Base-by-base conservation (phyloP, 78 protist species). In the Dictyostelium firmibasis region DNA sequence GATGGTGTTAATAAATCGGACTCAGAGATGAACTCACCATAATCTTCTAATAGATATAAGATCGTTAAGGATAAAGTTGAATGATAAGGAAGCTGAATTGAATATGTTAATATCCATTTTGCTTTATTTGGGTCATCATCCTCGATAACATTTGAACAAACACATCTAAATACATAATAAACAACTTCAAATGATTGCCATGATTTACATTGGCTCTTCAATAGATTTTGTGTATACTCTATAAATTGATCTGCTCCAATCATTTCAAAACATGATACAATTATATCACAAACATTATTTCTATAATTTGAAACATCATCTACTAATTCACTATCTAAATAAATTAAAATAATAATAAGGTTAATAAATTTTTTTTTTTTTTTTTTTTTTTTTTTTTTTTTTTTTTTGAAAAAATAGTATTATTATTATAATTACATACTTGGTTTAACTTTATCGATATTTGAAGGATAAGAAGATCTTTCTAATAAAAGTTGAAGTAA, bases 121-220 rank as follows among this genome's bases (percentile, higher is more conserved):
- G 69, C 83, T 23, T 35, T 11, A 29, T 44, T 16, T 50, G 75
- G 41, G 70, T 81, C 47, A 25, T 53, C 94, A 27, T 78, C 94
- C 9, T 81, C 81, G 0, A 82, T 60, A 16, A 89, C 47, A 31
- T 25, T 27, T 50, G 64, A 31, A 70, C 69, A 38, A 31, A 89
- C 75, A 50, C 94, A 89, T 18, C 87, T 64, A 89, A 89, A 89
- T 23, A 81, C 86, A 89, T 81, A 89, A 33, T 64, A 20, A 50
- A 81, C 82, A 6, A 89, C 94, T 70, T 89, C 94, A 64, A 41
- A 88, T 36, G 93, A 88, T 79, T 88, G 93, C 93, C 93, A 88
- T 25, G 77, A 62, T 64, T 88, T 88, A 44, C 93, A 88, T 64
- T 88, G 57, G 64, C 41, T 88, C 64, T 62, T 88, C 60, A 79